Evolutionary conservation across 2,329 filamentous ascomycete genomes (phyloP).

Genomic region (Microsporum ferrugineum): DNA sequence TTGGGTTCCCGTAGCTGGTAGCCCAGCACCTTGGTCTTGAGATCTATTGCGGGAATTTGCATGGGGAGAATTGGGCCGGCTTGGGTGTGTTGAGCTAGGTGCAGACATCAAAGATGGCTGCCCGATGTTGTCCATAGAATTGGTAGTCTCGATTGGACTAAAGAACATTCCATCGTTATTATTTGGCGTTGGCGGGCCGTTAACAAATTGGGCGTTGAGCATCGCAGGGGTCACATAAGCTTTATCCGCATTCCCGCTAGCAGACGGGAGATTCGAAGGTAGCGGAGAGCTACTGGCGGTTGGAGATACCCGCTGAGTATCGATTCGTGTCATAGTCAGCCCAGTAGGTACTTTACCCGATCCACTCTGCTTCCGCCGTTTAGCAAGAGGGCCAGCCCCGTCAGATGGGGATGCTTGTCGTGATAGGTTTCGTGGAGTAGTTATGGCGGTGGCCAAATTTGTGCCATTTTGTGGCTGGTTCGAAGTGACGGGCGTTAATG

Average conservation of each 20-base stretch:
- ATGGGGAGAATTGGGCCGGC: conserved; percentile 63
- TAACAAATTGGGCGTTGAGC: conserved; percentile 41
- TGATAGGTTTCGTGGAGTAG: conserved; percentile 54
- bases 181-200: conserved; percentile 55
- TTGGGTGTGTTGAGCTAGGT: conserved; percentile 60
- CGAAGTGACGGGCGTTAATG: conserved; percentile 30
- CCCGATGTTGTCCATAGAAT: conserved; percentile 54
- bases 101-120: conserved; percentile 59
- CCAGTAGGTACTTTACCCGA: conserved; percentile 58
- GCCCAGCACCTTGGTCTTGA: conserved; percentile 24
- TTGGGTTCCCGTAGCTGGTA: conserved; percentile 34
- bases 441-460: conserved; percentile 34
- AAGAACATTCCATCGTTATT: conserved; percentile 51
- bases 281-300: conserved; percentile 32
- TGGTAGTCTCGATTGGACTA: conserved; percentile 46
- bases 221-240: conserved; percentile 36
- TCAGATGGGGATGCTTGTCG: conserved; percentile 61
- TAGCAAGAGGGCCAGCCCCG: conserved; percentile 54
- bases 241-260: conserved; percentile 33
- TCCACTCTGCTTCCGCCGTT: conserved; percentile 71
- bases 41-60: conserved; percentile 23
- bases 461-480: conserved; percentile 29
- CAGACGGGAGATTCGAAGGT: conserved; percentile 26
- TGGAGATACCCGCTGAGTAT: conserved; percentile 43
- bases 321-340: conserved; percentile 71